phyloP scores from a whole-genome alignment of 441 rosid genomes.

The Brassica hybrid region DNA sequence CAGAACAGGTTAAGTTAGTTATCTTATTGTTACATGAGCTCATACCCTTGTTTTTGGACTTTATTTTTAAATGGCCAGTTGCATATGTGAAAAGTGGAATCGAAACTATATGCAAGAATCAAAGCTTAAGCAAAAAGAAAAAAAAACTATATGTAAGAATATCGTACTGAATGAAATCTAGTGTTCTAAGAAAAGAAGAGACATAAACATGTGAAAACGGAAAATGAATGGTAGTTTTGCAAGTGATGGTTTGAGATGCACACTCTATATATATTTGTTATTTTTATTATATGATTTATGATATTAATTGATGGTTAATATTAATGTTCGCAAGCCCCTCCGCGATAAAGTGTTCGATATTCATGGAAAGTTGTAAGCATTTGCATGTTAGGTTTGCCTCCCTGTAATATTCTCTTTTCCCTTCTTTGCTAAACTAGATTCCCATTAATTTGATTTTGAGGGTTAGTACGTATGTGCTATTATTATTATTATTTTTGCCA shows the following conservation, averaged over 20 bases:
- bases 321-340: constrained; percentile 25
- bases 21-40: not conserved
- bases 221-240: constrained; percentile 25
- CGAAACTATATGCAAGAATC: constrained; percentile 1
- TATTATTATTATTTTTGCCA: not conserved
- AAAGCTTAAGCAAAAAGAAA: too few species aligned
- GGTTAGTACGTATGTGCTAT: not conserved
- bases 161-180: not conserved
- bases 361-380: constrained; percentile 24
- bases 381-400: constrained; percentile 43
- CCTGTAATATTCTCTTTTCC: constrained; percentile 30
- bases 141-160: not conserved
- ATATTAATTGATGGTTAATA: constrained; percentile 34
- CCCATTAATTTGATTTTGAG: not conserved
- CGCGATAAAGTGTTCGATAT: constrained; percentile 26
- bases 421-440: not conserved
- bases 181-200: constrained; percentile 17
- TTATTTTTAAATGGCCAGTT: not conserved
- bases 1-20: not conserved
- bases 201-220: constrained; percentile 36
- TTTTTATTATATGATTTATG: not conserved
- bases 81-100: constrained; percentile 8
- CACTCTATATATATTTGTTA: constrained; percentile 12
- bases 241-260: constrained; percentile 19
- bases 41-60: not conserved